Evolutionary conservation across 257 asterid species (phyloP), one percentile per base, ranked within the genome.

Genomic region (Anisodus tanguticus): DNA sequence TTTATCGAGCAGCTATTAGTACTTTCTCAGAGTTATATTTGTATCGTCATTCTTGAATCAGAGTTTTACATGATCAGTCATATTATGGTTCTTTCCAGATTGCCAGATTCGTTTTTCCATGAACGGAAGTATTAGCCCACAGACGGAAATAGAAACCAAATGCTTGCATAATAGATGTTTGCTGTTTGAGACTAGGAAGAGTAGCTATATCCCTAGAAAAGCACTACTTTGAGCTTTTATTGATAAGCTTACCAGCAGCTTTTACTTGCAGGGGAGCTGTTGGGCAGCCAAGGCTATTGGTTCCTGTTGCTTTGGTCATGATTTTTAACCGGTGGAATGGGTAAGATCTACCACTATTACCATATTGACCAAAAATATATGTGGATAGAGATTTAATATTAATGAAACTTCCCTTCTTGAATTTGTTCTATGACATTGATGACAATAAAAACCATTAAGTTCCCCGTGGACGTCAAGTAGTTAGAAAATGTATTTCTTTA

Each of bases 291-390:
- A 90, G 99, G 85, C 85, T 95, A 84, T 84, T 95, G 82, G 95
- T 95, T 85, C 99, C 99, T 57, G 96, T 94, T 84, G 87, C 88
- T 45, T 86, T 95, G 92, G 99, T 95, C 91, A 90, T 95, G 98
- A 60, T 95, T 81, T 95, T 86, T 85, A 94, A 92, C 83, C 93
- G 98, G 85, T 95, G 99, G 99, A 95, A 95, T 22, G 94, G 84
- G 99, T 94, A 89, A 87, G 90, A 31, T 71, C 81, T 69, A 78
- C 16, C 64, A 7, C 82, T 77, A 53, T 77, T 26, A 53, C 64
- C 49, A 77, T n/a, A 15, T 53, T 53, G 64, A 13, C 11, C 6
- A 77, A 53, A 76, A 26, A 72, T 16, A 43, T 41, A 19, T 22
- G 0, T 77, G 49, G 43, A 9, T 76, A 3, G 15, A 53, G 47